Percentiles rank a stretch among this genome's conserved stretches.
These are phyloP conservation scores for Calonectria pteridis DNA, from an alignment of 2,329 filamentous ascomycete species.

Conservation along the genomic window DNA sequence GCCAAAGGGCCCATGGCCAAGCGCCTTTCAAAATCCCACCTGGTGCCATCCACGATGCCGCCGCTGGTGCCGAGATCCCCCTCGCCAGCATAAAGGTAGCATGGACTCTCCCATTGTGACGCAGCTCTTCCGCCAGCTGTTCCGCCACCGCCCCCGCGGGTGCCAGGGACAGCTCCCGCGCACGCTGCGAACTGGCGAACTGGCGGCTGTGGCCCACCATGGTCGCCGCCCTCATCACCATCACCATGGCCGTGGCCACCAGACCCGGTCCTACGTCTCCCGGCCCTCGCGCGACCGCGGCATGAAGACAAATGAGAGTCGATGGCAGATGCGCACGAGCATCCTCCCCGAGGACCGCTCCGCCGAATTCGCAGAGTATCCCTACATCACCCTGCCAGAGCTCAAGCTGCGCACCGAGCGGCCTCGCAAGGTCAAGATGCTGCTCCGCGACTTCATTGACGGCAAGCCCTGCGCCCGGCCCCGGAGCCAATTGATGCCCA, in stretches of 20 bases:
- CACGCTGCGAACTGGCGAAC: constrained; percentile 24
- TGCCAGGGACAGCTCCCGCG: constrained; percentile 46
- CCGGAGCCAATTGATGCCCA: not conserved
- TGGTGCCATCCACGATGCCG: constrained; percentile 16
- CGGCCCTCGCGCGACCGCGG: constrained; percentile 53
- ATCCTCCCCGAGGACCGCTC: constrained; percentile 81
- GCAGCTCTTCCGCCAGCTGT: constrained; percentile 87
- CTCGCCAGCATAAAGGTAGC: constrained; percentile 23
- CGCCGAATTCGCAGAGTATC: constrained; percentile 85
- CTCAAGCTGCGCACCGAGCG: constrained; percentile 79
- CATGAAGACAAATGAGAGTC: constrained; percentile 69
- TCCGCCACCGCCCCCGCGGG: constrained; percentile 69
- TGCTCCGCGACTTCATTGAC: constrained; percentile 97
- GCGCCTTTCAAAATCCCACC: constrained; percentile 16
- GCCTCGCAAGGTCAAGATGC: constrained; percentile 93
- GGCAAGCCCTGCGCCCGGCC: constrained; percentile 61
- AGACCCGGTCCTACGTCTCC: constrained; percentile 46
- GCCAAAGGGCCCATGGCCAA: constrained; percentile 29
- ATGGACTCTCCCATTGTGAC: constrained; percentile 89
- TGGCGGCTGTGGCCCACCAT: constrained; percentile 12
- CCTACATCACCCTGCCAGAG: constrained; percentile 86
- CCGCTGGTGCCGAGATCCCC: constrained; percentile 16
- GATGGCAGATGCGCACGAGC: constrained; percentile 88
- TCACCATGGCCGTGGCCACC: constrained; percentile 24
- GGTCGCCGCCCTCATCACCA: not conserved